These are phyloP conservation scores for Escallonia rubra DNA, from an alignment of 129 eudicot genomes.

Conservation along the genomic window DNA sequence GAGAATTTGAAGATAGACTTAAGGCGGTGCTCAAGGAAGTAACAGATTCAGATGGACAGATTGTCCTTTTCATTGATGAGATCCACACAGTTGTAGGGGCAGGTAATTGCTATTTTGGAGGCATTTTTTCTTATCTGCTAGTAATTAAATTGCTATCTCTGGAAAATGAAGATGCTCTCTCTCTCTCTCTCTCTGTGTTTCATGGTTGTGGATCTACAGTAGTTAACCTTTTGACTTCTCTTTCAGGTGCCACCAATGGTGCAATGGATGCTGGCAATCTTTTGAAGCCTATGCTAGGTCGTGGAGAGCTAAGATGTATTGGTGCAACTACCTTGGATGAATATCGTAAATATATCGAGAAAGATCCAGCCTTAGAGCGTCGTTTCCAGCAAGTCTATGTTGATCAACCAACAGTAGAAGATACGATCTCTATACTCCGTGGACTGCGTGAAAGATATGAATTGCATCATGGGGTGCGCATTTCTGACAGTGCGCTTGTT, in stretches of 20 bases:
- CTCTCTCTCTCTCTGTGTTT: too few species aligned
- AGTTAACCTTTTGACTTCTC: neutral
- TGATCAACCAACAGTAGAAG: slow-evolving; percentile 92
- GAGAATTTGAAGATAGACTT: slow-evolving; percentile 95
- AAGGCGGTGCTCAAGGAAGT: slow-evolving; percentile 97
- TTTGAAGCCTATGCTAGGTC: slow-evolving; percentile 98
- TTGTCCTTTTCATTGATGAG: slow-evolving; percentile 92
- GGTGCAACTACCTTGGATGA: slow-evolving; percentile 99
- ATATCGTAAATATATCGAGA: slow-evolving; percentile 93
- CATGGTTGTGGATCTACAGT: too few species aligned
- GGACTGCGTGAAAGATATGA: slow-evolving; percentile 95
- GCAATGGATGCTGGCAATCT: slow-evolving; percentile 99
- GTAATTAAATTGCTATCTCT: too few species aligned
- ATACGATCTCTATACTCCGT: slow-evolving; percentile 89
- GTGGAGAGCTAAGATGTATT: slow-evolving; percentile 93
- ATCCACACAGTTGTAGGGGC: slow-evolving; percentile 98
- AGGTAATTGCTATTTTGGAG: slow-evolving; percentile 38
- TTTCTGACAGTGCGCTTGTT: slow-evolving; percentile 91
- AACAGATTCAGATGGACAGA: slow-evolving; percentile 94
- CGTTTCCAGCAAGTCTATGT: slow-evolving; percentile 99
- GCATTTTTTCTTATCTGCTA: too few species aligned
- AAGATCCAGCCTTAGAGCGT: slow-evolving; percentile 96
- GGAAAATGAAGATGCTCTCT: too few species aligned
- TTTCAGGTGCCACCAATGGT: slow-evolving; percentile 93
- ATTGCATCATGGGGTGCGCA: slow-evolving; percentile 93